A percentile compares a stretch with the other conserved stretches of the same genome.
phyloP scores from a whole-genome alignment of 768 basidiomycete genomes.

The Podaxis pistillaris region DNA sequence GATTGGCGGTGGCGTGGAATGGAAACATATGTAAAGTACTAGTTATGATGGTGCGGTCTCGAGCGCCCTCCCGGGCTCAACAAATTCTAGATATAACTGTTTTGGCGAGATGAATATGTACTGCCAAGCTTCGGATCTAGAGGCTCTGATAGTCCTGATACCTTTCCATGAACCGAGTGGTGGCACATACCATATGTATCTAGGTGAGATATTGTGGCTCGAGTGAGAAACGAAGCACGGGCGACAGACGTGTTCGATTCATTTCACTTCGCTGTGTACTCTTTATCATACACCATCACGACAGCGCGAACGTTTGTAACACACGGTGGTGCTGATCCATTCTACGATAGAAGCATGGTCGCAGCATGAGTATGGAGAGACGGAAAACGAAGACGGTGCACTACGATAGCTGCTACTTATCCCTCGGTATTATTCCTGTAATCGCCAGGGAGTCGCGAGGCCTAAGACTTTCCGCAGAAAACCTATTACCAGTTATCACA shows the following conservation, averaged over 20 bases:
- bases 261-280: not conserved
- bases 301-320: not conserved
- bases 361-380: not conserved
- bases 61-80: not conserved
- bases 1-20: constrained; percentile 4
- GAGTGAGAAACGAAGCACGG: not conserved
- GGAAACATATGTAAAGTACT: not conserved
- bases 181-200: not conserved
- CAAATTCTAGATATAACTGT: not conserved
- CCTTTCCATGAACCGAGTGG: not conserved
- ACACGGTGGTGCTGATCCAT: not conserved
- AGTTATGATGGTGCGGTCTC: not conserved
- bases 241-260: not conserved
- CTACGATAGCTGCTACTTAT: not conserved
- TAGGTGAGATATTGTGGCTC: not conserved
- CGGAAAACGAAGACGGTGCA: not conserved
- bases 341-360: not conserved
- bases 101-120: not conserved
- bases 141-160: not conserved
- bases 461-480: not conserved
- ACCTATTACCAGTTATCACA: not conserved
- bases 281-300: not conserved
- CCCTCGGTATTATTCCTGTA: not conserved
- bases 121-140: not conserved
- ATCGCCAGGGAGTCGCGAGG: not conserved